phyloP scores from a whole-genome alignment of 192 early-diverging fungal species.

The Linnemannia elongata region DNA sequence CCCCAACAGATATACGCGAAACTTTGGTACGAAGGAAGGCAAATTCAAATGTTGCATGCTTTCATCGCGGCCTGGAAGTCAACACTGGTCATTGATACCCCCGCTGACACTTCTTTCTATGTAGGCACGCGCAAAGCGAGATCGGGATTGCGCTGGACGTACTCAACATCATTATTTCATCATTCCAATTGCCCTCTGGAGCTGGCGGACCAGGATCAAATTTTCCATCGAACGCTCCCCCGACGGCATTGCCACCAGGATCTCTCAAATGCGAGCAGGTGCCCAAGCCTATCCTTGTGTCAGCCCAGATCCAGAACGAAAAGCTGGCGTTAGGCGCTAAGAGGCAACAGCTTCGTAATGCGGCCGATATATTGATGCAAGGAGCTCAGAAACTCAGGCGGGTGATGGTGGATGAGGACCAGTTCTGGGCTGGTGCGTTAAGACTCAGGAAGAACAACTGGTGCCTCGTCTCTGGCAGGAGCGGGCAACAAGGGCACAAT shows the following conservation, averaged over 20 bases:
- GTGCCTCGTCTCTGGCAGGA: conserved; percentile 44
- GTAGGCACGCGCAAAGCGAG: conserved; percentile 53
- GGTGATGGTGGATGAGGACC: conserved; percentile 50
- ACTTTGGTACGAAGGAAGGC: conserved; percentile 21
- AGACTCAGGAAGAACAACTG: conserved; percentile 49
- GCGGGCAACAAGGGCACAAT: background rate
- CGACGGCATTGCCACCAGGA: conserved; percentile 34
- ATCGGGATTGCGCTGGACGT: conserved; percentile 49
- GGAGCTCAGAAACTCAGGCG: conserved; percentile 36
- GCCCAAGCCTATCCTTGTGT: conserved; percentile 6
- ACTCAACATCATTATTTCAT: conserved; percentile 52
- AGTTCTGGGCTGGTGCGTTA: conserved; percentile 49
- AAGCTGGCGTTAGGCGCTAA: conserved; percentile 48
- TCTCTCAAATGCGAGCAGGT: conserved; percentile 49
- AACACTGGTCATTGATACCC: background rate
- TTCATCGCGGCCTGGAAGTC: background rate
- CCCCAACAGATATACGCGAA: conserved; percentile 50
- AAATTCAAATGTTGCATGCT: too few species aligned
- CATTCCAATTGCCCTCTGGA: conserved; percentile 24
- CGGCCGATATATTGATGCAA: conserved; percentile 44
- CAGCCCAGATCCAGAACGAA: conserved; percentile 29
- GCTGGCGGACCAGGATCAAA: background rate
- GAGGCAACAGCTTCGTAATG: conserved; percentile 42
- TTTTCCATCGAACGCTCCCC: background rate
- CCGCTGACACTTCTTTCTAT: background rate